Base-by-base conservation (phyloP, 75 land plant genomes). In the Azolla pinnata region DNA sequence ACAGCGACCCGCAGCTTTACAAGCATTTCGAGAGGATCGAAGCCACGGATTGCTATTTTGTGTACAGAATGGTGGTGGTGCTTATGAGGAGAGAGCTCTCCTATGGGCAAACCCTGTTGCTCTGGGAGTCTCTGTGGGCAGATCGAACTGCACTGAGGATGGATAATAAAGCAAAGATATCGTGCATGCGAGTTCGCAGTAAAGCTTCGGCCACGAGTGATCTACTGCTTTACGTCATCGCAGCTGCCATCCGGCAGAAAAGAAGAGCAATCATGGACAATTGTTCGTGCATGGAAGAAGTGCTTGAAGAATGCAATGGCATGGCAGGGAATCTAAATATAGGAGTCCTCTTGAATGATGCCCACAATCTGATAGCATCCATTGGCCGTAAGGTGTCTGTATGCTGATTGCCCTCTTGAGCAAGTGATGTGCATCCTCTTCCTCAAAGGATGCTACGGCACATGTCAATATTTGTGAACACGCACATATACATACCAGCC, bases 121-220 rank as follows among this genome's bases (percentile, higher is more conserved):
- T 89, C 28, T 89, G 96, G 96, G 96, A 89, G 55, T 83, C 86
- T 17, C 70, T 89, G 65, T 89, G 96, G 96, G 96, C 96, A 2
- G 89, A 90, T 51, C 85, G 79, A 63, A 84, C 87, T 18, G 96
- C 90, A 29, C 67, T 81, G 25, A 63, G 86, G 44, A 74, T 68
- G 28, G 79, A 81, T 17, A 72, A 84, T 27, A 79, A 73, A 14
- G 34, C 20, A 21, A 75, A 63, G 26, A 68, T 71, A 20, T 66
- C 78, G 12, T 79, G 83, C 83, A 59, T 68, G 12, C 67, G 67
- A 58, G 80, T 76, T 31, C 66, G 75, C 56, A 66, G 60, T 31
- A 54, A 66, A 23, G 81, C 79, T 30, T 84, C 90, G 14, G 82
- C 96, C 0, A 78, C 82, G 0, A 75, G 77, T 32, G 97, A 91